Base-by-base conservation (phyloP, 2,329 filamentous ascomycete species). In the Xylogone sp. region DNA sequence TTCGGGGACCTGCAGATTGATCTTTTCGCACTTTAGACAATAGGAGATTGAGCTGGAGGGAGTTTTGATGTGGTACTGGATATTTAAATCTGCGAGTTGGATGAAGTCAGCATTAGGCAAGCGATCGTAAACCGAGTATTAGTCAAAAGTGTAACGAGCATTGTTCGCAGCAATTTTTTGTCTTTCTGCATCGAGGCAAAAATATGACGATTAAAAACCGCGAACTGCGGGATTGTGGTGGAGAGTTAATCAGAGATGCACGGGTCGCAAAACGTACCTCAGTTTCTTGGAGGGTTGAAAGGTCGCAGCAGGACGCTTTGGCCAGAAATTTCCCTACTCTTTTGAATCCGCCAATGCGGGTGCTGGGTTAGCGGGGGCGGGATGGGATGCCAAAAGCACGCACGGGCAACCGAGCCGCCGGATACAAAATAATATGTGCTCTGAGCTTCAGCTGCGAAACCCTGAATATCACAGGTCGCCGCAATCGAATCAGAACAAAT, bases 261-360 rank as follows among this genome's bases (percentile, higher is more conserved):
- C n/a, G n/a, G n/a, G n/a, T n/a, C n/a, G n/a, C n/a, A 58, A 58
- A 54, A 31, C 27, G 27, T 31, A 31, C n/a, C 27, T 31, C 7
- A 13, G 27, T 31, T 31, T 31, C 27, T 31, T n/a, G n/a, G 27
- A 8, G 13, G 27, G 27, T 31, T 31, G 27, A 13, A 31, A 31
- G 27, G 27, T 31, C 27, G 13, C 27, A 13, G 27, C 27, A 42
- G n/a, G 47, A 44, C 50, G 47, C 44, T 39, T 58, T 56, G 54
- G 54, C 55, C 57, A 54, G 46, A 61, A 49, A 53, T 56, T 56
- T 57, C 50, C 54, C 46, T 59, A 50, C 50, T 58, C 51, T 45
- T 52, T 51, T 59, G 59, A 57, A 57, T n/a, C n/a, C 60, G 58
- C 60, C 57, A 64, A 61, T 60, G 52, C 55, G 60, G 62, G 48